These are phyloP conservation scores for Pochonia chlamydosporia DNA, from an alignment of 2,329 filamentous ascomycete species.

Conservation along the genomic window DNA sequence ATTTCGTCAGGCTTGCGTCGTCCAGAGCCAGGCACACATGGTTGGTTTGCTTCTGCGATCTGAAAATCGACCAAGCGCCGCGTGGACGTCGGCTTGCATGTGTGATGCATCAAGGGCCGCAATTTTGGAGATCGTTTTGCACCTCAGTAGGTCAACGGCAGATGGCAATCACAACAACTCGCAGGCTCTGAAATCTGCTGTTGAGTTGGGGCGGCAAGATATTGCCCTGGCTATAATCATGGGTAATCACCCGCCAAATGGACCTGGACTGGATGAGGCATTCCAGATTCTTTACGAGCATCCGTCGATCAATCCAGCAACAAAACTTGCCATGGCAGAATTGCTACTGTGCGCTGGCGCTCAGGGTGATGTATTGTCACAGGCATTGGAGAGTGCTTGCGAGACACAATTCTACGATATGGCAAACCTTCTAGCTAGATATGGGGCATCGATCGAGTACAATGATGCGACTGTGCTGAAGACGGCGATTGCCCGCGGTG, in stretches of 20 bases:
- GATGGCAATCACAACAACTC: conserved; percentile 47
- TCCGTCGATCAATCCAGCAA: conserved; percentile 38
- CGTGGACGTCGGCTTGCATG: conserved; percentile 43
- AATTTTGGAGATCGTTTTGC: conserved; percentile 43
- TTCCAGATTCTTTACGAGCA: conserved; percentile 43
- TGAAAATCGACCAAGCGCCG: conserved; percentile 37
- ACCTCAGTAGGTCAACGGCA: conserved; percentile 45
- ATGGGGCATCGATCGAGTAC: conserved; percentile 50
- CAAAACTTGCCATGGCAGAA: conserved; percentile 48
- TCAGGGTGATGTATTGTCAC: conserved; percentile 42
- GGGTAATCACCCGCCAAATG: conserved; percentile 45
- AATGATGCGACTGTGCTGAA: conserved; percentile 44
- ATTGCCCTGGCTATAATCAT: conserved; percentile 50
- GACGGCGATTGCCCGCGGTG: conserved; percentile 38
- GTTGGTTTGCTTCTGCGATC: conserved; percentile 44
- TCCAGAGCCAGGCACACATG: conserved; percentile 39
- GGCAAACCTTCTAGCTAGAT: conserved; percentile 44
- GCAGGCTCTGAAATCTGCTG: conserved; percentile 45
- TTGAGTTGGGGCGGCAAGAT: conserved; percentile 44
- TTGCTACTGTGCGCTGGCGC: conserved; percentile 54
- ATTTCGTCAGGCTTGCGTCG: conserved; percentile 45
- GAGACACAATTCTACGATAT: conserved; percentile 47
- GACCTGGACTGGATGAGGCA: conserved; percentile 41
- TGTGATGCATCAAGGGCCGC: conserved; percentile 44
- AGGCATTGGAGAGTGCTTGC: conserved; percentile 44